A percentile compares a stretch with the other conserved stretches of the same genome.
Evolutionary conservation across 495 filamentous ascomycete genomes (phyloP).

Genomic region (Annulohypoxylon stygium): DNA sequence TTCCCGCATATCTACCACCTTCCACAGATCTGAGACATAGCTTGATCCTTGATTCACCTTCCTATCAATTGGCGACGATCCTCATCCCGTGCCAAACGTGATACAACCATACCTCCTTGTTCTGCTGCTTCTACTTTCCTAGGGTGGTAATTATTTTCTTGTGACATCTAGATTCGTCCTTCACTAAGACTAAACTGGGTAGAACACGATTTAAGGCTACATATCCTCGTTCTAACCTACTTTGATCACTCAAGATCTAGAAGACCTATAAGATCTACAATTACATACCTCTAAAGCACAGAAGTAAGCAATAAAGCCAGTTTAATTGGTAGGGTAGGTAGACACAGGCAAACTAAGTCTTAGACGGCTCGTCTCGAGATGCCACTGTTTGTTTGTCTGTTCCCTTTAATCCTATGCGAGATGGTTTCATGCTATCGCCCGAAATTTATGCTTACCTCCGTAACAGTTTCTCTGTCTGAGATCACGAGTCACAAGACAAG

Average conservation of each 20-base stretch:
- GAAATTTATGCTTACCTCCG: conserved; percentile 24
- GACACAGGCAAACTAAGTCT: not conserved
- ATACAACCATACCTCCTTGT: conserved; percentile 8
- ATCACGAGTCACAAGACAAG: conserved; percentile 33
- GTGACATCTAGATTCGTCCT: not conserved
- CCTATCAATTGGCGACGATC: conserved; percentile 26
- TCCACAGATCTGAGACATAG: conserved; percentile 48
- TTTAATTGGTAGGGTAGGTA: not conserved
- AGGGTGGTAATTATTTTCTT: not conserved
- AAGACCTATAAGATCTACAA: not conserved
- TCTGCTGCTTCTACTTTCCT: not conserved
- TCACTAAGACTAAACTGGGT: not conserved
- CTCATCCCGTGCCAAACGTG: conserved; percentile 26
- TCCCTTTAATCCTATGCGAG: conserved; percentile 18
- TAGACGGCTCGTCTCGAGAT: conserved; percentile 42
- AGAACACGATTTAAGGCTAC: not conserved
- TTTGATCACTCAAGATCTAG: not conserved
- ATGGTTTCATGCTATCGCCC: conserved; percentile 42
- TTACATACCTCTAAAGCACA: not conserved
- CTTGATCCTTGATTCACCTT: conserved; percentile 38
- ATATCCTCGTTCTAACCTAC: not conserved
- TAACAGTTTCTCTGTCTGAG: conserved; percentile 33
- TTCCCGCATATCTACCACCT: conserved; percentile 24
- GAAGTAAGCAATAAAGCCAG: not conserved
- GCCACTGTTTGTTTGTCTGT: conserved; percentile 23